phyloP scores from a whole-genome alignment of 2,329 filamentous ascomycete species.

The Neofusicoccum umdonicola region DNA sequence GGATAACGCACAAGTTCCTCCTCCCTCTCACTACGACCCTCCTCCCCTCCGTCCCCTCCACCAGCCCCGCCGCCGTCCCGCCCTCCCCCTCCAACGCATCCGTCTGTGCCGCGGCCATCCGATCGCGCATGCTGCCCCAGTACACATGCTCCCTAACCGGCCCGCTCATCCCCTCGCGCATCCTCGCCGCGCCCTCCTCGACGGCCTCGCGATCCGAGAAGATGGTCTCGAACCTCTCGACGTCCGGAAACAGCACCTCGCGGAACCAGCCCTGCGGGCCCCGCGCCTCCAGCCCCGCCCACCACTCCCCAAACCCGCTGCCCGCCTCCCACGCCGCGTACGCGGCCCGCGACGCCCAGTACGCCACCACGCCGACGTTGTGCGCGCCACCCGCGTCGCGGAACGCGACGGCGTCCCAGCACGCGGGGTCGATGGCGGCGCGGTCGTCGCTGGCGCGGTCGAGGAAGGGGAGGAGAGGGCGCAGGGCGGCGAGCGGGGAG shows the following conservation, averaged over 20 bases:
- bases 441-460: constrained; percentile 18
- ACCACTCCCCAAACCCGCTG: neutral
- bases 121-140: constrained; percentile 49
- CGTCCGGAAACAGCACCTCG: constrained; percentile 28
- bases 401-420: neutral
- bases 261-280: constrained; percentile 39
- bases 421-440: constrained; percentile 28
- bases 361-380: neutral
- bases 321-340: neutral
- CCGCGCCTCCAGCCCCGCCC: constrained; percentile 17
- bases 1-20: constrained; percentile 44
- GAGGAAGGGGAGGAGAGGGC: constrained; percentile 16
- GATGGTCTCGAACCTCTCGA: too few relatives aligned
- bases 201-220: too few relatives aligned
- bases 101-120: constrained; percentile 40
- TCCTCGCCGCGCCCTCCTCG: constrained; percentile 39
- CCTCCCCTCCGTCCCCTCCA: constrained; percentile 7
- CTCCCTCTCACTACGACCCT: constrained; percentile 36
- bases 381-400: neutral
- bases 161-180: constrained; percentile 39
- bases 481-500: constrained; percentile 1
- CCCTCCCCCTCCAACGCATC: constrained; percentile 34
- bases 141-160: constrained; percentile 45
- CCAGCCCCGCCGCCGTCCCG: constrained; percentile 16
- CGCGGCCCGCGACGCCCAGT: neutral